Percentiles rank a stretch among this genome's conserved stretches.
Conservation (phyloP, 495 filamentous ascomycete species). For the Pyronema omphalodes region DNA sequence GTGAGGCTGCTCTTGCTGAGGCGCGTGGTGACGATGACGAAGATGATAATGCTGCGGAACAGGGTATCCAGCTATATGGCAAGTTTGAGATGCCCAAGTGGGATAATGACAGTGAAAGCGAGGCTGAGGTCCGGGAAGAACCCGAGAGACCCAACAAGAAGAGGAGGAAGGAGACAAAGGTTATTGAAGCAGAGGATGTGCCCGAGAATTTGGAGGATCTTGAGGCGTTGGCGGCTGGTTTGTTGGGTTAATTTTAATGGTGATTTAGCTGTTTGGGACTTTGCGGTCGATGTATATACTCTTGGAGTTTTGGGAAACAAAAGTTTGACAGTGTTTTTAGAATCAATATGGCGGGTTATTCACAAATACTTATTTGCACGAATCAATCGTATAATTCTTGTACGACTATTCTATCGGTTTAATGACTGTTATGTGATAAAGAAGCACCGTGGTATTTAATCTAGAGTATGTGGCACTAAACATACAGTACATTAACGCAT, state of each 20-base stretch:
- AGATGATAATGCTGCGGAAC: constrained; percentile 29
- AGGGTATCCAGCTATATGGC: constrained; percentile 11
- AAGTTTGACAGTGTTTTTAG: not conserved
- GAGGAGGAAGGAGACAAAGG: constrained; percentile 31
- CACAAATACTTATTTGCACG: not conserved
- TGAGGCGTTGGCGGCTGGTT: constrained; percentile 67
- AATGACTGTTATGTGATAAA: too few species aligned
- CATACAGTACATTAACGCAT: too few species aligned
- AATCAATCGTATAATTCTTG: too few species aligned
- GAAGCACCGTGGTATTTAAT: too few species aligned
- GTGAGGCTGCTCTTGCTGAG: constrained; percentile 25
- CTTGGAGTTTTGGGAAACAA: not conserved
- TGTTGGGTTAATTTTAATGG: constrained; percentile 37
- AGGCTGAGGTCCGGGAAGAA: constrained; percentile 15
- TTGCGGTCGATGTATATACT: not conserved
- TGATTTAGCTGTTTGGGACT: not conserved
- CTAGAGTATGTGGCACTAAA: too few species aligned
- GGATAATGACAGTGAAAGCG: constrained; percentile 28
- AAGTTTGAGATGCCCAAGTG: constrained; percentile 23
- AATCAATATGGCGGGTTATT: not conserved
- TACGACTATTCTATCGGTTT: too few species aligned
- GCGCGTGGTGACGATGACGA: constrained; percentile 23
- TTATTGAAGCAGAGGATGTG: constrained; percentile 39
- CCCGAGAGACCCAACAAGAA: constrained; percentile 22
- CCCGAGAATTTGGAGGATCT: constrained; percentile 78